Conservation (phyloP, 768 basidiomycete genomes). For the Phylloporus sp. region DNA sequence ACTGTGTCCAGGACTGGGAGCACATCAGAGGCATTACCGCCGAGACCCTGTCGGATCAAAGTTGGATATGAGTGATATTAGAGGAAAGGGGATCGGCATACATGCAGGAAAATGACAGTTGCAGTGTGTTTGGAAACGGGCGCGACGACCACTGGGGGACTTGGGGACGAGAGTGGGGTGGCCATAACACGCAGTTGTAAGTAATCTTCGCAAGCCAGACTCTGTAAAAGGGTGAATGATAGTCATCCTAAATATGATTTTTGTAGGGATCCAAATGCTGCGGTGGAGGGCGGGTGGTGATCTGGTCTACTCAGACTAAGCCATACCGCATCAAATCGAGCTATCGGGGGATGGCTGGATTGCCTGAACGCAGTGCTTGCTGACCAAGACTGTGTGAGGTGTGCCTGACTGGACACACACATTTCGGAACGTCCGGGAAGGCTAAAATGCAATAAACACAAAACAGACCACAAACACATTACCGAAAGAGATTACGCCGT, state of each 20-base stretch:
- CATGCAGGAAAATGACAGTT: not conserved
- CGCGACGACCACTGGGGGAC: not conserved
- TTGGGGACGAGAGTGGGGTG: not conserved
- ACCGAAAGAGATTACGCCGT: not conserved
- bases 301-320: too few species aligned
- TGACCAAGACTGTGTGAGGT: too few species aligned
- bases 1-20: not conserved
- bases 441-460: too few species aligned
- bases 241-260: too few species aligned
- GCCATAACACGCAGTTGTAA: too few species aligned
- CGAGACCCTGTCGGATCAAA: not conserved
- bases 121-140: not conserved
- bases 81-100: not conserved
- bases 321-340: not conserved
- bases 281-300: not conserved
- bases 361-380: too few species aligned
- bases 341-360: not conserved
- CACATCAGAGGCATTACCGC: not conserved
- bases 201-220: too few species aligned
- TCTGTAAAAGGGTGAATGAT: too few species aligned
- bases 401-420: too few species aligned
- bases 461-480: not conserved
- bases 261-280: not conserved
- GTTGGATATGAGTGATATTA: too few species aligned
- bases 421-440: too few species aligned